phyloP scores from a whole-genome alignment of 148 eudicot species.

The Fallopia convolvulus region DNA sequence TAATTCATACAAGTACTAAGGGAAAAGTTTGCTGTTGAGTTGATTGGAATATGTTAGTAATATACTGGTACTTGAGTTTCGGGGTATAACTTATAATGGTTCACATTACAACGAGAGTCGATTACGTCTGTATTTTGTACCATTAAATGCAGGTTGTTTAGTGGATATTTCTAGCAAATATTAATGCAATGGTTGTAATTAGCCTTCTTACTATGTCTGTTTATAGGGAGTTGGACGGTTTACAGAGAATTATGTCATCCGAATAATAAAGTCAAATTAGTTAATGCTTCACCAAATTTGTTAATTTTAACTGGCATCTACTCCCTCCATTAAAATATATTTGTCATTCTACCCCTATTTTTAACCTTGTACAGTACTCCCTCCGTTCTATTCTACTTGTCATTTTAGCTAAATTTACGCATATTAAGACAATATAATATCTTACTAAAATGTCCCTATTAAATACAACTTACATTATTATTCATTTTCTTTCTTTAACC shows the following conservation, averaged over 20 bases:
- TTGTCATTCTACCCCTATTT: too few species aligned
- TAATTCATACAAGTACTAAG: not conserved
- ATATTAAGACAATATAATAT: too few species aligned
- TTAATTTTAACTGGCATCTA: not conserved
- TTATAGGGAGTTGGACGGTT: conserved; percentile 2
- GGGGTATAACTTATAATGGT: not conserved
- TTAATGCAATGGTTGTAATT: too few species aligned
- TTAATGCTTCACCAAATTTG: not conserved
- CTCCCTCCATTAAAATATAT: too few species aligned
- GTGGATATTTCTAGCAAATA: not conserved
- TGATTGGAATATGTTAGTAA: conserved; percentile 7
- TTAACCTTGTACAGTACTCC: too few species aligned
- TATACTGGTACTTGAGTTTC: not conserved
- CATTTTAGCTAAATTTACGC: too few species aligned
- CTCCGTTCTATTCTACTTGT: too few species aligned
- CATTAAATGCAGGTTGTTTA: not conserved
- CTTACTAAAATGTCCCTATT: too few species aligned
- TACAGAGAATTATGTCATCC: not conserved
- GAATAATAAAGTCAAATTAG: not conserved
- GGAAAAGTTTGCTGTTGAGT: not conserved
- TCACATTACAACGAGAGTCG: not conserved
- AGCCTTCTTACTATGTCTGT: not conserved
- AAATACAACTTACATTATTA: too few species aligned
- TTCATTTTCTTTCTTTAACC: too few species aligned
- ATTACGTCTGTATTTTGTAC: not conserved